Evolutionary conservation across 495 filamentous ascomycete genomes (phyloP).

Genomic region (Cercophora newfieldiana): DNA sequence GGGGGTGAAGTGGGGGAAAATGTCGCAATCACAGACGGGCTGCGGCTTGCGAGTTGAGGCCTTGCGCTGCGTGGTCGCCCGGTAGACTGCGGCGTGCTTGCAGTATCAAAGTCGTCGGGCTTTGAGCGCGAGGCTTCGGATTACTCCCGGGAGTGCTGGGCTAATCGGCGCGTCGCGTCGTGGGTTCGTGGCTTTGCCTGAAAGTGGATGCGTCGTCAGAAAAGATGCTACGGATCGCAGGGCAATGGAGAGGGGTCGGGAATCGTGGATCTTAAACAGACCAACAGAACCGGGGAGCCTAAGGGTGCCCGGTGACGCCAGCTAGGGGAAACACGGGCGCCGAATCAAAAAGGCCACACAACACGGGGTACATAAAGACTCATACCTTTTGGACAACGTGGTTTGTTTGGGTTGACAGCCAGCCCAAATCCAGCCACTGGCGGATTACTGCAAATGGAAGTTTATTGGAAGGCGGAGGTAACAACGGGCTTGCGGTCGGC

Average conservation of each 20-base stretch:
- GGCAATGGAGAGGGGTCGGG: slow-evolving; percentile 6
- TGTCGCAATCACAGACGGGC: background rate
- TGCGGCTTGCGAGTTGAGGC: background rate
- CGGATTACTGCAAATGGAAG: background rate
- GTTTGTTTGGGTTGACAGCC: slow-evolving; percentile 17
- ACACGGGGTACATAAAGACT: background rate
- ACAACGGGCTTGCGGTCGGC: slow-evolving; percentile 17
- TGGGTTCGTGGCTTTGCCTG: slow-evolving; percentile 1
- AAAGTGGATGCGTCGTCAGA: slow-evolving; percentile 7
- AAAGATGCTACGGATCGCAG: background rate
- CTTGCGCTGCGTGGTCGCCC: slow-evolving; percentile 5
- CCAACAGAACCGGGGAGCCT: slow-evolving; percentile 8
- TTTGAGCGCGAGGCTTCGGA: slow-evolving; percentile 1
- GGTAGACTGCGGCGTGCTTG: background rate
- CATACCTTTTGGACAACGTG: slow-evolving; percentile 14
- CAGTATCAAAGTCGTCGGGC: background rate
- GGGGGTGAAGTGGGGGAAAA: background rate
- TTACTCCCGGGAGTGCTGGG: background rate
- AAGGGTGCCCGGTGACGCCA: slow-evolving; percentile 5
- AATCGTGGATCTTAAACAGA: background rate
- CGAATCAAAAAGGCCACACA: slow-evolving; percentile 13
- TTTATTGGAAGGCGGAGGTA: slow-evolving; percentile 17
- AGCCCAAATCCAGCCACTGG: slow-evolving; percentile 18
- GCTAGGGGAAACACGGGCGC: slow-evolving; percentile 8
- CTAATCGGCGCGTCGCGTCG: background rate